Evolutionary conservation across 2,329 filamentous ascomycete genomes (phyloP).

Genomic region (Fonsecaea pedrosoi): DNA sequence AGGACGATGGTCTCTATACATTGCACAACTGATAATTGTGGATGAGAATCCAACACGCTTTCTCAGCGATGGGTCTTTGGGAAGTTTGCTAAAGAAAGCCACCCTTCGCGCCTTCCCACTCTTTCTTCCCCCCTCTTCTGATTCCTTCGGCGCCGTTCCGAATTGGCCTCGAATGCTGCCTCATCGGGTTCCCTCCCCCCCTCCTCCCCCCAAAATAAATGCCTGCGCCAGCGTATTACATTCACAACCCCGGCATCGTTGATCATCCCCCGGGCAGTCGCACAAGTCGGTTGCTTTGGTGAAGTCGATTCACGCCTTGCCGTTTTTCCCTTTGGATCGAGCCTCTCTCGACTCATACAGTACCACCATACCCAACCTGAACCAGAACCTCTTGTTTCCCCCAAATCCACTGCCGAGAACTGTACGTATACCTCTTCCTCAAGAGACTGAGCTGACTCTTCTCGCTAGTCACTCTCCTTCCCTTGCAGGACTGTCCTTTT

Average conservation of each 20-base stretch:
- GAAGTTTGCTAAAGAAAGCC: neutral
- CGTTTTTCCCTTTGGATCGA: constrained; percentile 1
- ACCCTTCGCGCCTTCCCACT: neutral
- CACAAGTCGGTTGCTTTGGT: neutral
- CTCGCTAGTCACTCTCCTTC: neutral
- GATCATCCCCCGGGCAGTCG: constrained; percentile 1
- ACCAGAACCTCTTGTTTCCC: neutral
- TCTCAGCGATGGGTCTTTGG: neutral
- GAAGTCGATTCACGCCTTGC: constrained; percentile 3
- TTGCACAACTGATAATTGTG: neutral
- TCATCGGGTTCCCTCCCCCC: neutral
- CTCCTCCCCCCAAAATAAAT: constrained; percentile 12
- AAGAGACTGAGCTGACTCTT: neutral
- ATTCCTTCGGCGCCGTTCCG: constrained; percentile 18
- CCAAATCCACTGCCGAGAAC: neutral
- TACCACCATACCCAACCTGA: constrained; percentile 2
- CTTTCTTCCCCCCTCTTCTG: constrained; percentile 1
- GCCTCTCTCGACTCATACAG: neutral
- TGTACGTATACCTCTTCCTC: neutral
- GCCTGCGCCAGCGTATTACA: constrained; percentile 2
- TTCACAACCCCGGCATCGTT: constrained; percentile 5
- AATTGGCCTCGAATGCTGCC: constrained; percentile 2
- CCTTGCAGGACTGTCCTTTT: neutral
- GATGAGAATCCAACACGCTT: neutral
- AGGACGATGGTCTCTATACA: neutral